Percentiles rank a stretch among this genome's conserved stretches.
phyloP scores from a whole-genome alignment of 192 early-diverging fungal species.

The Backusella tuberculispora region DNA sequence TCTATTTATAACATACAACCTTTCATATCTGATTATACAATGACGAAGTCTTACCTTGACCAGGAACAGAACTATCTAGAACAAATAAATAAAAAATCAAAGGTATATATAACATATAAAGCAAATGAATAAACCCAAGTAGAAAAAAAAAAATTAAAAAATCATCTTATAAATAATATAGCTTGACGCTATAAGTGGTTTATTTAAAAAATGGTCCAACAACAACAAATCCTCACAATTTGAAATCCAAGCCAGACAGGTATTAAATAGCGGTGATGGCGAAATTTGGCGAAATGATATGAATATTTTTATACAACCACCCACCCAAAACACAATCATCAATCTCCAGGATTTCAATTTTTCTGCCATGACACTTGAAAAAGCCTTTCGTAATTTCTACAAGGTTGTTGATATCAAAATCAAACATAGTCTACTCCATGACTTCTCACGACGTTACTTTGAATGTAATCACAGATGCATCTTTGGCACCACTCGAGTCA shows the following conservation, averaged over 20 bases:
- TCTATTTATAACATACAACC: neutral
- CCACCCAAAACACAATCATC: neutral
- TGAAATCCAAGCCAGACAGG: neutral
- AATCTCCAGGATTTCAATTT: slow-evolving; percentile 37
- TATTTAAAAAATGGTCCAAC: neutral
- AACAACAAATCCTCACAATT: neutral
- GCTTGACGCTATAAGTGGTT: neutral
- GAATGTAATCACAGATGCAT: slow-evolving; percentile 77
- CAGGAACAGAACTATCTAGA: neutral
- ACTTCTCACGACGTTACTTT: slow-evolving; percentile 80
- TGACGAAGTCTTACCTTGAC: neutral
- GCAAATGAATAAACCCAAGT: neutral
- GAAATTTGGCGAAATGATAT: neutral
- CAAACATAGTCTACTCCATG: slow-evolving; percentile 83
- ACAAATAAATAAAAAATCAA: neutral
- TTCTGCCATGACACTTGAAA: slow-evolving; percentile 23
- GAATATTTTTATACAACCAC: neutral
- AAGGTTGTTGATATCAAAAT: slow-evolving; percentile 76
- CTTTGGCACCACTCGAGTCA: slow-evolving; percentile 56
- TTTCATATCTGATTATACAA: neutral
- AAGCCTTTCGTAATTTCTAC: slow-evolving; percentile 59
- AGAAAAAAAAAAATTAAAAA: neutral
- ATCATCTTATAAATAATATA: too few relatives aligned
- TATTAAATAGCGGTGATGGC: neutral
- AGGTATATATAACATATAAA: neutral